These are phyloP conservation scores for Acorus gramineus DNA, from an alignment of 106 monocot genomes.

Conservation along the genomic window DNA sequence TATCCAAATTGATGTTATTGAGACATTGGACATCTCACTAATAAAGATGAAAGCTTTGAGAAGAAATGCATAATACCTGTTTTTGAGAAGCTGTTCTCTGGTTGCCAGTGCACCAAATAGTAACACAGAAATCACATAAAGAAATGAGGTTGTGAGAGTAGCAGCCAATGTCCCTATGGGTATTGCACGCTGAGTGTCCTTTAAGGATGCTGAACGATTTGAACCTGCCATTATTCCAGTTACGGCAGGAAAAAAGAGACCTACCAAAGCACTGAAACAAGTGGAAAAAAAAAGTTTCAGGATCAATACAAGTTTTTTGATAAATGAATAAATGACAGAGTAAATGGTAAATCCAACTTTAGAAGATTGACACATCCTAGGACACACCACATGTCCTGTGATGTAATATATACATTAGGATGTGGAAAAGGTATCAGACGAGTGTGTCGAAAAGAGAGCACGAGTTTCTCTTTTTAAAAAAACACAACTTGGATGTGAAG, in stretches of 20 bases:
- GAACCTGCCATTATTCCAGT: constrained; percentile 99
- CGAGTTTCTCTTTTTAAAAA: too few relatives aligned
- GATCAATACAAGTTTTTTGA: background rate
- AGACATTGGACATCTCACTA: background rate
- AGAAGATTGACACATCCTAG: too few relatives aligned
- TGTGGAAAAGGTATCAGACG: too few relatives aligned
- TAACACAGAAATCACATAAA: constrained; percentile 73
- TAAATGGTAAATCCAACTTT: too few relatives aligned
- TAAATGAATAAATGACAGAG: background rate
- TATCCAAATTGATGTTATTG: background rate
- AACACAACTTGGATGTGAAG: too few relatives aligned
- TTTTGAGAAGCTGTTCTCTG: constrained; percentile 81
- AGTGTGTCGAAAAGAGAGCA: too few relatives aligned
- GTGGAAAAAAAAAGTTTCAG: constrained; percentile 11
- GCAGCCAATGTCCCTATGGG: constrained; percentile 87
- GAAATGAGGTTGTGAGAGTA: constrained; percentile 52
- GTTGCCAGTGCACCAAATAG: constrained; percentile 87
- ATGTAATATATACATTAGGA: too few relatives aligned
- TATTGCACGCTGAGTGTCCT: constrained; percentile 93
- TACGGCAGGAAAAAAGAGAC: constrained; percentile 91
- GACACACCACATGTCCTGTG: too few relatives aligned
- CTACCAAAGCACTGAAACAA: constrained; percentile 80
- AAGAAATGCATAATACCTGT: constrained; percentile 37
- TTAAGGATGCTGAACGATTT: constrained; percentile 84
- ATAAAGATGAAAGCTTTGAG: background rate